Base-by-base conservation (phyloP, 345 rosid species). In the Populus alba region DNA sequence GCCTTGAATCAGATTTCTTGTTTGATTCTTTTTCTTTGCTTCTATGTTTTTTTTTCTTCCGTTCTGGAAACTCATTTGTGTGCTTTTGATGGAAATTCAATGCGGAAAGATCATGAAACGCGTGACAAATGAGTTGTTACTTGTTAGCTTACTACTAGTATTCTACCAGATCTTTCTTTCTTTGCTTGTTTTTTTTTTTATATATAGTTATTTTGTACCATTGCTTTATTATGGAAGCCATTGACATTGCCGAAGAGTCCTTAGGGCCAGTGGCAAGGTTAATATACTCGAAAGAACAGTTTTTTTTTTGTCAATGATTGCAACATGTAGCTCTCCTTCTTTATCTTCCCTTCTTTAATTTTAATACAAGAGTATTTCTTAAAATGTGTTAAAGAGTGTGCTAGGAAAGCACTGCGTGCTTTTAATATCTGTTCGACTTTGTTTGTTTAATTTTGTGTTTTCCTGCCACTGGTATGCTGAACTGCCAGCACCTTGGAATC, bases 31-130 rank as follows among this genome's bases (percentile, higher is more conserved):
- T 41, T 57, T 38, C 39, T 57, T 62, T 71, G 37, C 8, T 71
- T 74, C 77, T 27, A 45, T 33, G 49, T 41, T 8, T 57, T 35
- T 22, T 59, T 67, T 77, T 27, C 39, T 79, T 68, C 39, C 68
- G 16, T 17, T 35, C 38, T 55, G 61, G 67, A 18, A 66, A 75
- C 72, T 72, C 66, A 9, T 80, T 77, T 78, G 68, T 76, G 72
- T 45, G 73, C 71, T 73, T 78, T 72, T 70, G 73, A 83, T 61
- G 77, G 81, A 59, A 67, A 78, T 87, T 80, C 70, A 37, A 61
- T 79, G 85, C 79, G 86, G 70, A 84, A 65, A 70, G 79, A 77
- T 80, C 81, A 84, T 72, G 80, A 73, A 82, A 76, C 66, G 76
- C 74, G 74, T 71, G 76, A 75, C 81, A 70, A 69, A 82, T 79